These are phyloP conservation scores for Tolypocladium guangdongense DNA, from an alignment of 2,329 filamentous ascomycete species.

Conservation along the genomic window DNA sequence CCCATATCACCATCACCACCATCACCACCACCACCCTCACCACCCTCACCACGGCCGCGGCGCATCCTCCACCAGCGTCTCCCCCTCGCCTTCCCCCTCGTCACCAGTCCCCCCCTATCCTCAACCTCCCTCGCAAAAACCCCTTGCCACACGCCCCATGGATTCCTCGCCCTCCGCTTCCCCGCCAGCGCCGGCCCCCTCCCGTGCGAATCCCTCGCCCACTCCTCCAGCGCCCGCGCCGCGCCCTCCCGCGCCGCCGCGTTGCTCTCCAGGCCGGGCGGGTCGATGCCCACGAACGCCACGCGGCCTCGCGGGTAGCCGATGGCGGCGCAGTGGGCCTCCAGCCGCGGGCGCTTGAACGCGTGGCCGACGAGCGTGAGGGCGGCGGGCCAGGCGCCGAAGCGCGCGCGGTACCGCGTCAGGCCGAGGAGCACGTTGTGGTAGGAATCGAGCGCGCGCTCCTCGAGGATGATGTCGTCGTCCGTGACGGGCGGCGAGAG, in stretches of 20 bases:
- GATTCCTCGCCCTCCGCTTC: slow-evolving; percentile 40
- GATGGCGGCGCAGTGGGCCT: slow-evolving; percentile 54
- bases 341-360: slow-evolving; percentile 55
- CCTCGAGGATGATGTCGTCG: slow-evolving; percentile 45
- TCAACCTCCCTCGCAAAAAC: slow-evolving; percentile 30
- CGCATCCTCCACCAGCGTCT: slow-evolving; percentile 27
- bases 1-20: not conserved
- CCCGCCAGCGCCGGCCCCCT: slow-evolving; percentile 29
- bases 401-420: slow-evolving; percentile 30
- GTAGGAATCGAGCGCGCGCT: slow-evolving; percentile 71
- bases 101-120: slow-evolving; percentile 25
- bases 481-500: slow-evolving; percentile 10
- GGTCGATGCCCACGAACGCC: slow-evolving; percentile 53
- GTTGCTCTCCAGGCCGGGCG: slow-evolving; percentile 32
- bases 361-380: slow-evolving; percentile 58
- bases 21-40: not conserved
- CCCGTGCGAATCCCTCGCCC: slow-evolving; percentile 43
- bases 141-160: slow-evolving; percentile 32
- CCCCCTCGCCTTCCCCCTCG: slow-evolving; percentile 20
- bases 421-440: slow-evolving; percentile 76
- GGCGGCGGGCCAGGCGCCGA: slow-evolving; percentile 39
- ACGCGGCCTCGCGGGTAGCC: slow-evolving; percentile 36
- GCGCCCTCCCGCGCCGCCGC: slow-evolving; percentile 29
- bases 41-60: slow-evolving; percentile 26
- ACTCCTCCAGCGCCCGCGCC: slow-evolving; percentile 32